Evolutionary conservation across 2,329 filamentous ascomycete species (phyloP), one percentile per base, ranked within the genome.

Genomic region (Mariannaea elegans): DNA sequence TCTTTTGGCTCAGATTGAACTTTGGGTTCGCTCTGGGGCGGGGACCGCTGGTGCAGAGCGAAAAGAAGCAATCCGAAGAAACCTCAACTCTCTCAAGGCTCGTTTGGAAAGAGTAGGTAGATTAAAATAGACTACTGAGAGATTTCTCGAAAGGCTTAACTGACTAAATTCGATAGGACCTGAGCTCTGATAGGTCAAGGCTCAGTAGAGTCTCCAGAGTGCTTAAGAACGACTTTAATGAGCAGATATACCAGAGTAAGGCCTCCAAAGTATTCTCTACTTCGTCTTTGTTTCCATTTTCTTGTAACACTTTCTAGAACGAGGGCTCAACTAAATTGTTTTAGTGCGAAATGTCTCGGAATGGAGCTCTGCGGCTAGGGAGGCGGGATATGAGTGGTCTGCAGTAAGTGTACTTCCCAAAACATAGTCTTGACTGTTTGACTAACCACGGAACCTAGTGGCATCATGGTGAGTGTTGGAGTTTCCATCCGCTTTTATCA

Each of bases 1-100:
- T 0, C 66, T 83, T 3, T 62, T 83, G 1, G 74, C 73, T 16
- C 73, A 78, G 1, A 57, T 81, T 1, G 69, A 75, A 6, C 71
- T 82, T 0, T 84, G 81, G 81, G 72, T 82, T 1, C 70, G 79
- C 49, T 77, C 78, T 21, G 80, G 80, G 1, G 73, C 76, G 0
- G 75, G 76, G 1, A 77, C 68, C 27, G 66, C 71, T 18, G 71
- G 64, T 44, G 75, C 75, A 0, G 79, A 82, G 61, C 68, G 69
- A 12, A 80, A 75, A 45, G 65, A 68, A 27, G 59, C 56, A 0
- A 69, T 81, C 2, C 70, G 76, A 1, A 50, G 72, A 1, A 67
- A 66, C 4, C 59, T 82, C 3, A 61, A 75, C 32, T 57, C 60
- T 2, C 52, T 80, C 8, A 75, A 80, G 63, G 21, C 24, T 4